Conservation (phyloP, 2,329 filamentous ascomycete species). For the Neofusicoccum ribis region DNA sequence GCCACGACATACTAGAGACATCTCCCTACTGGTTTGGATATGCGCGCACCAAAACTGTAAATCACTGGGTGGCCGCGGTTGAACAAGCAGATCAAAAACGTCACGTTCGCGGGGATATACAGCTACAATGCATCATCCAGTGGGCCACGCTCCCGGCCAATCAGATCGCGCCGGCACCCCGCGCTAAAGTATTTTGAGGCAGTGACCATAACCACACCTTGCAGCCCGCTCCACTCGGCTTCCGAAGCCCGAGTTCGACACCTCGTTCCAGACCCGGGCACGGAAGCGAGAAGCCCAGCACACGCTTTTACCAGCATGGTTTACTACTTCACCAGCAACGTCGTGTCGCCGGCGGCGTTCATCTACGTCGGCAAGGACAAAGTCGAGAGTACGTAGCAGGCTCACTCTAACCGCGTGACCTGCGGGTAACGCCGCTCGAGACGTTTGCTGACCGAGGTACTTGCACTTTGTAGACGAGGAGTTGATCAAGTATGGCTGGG, state of each 20-base stretch:
- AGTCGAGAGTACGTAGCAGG: slow-evolving; percentile 75
- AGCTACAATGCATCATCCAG: not conserved
- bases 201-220: slow-evolving; percentile 11
- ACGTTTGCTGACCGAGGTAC: not conserved
- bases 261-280: not conserved
- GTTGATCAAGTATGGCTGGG: slow-evolving; percentile 89
- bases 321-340: slow-evolving; percentile 89
- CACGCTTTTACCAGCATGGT: slow-evolving; percentile 63
- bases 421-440: not conserved
- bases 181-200: slow-evolving; percentile 10
- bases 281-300: not conserved
- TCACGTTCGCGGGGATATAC: not conserved
- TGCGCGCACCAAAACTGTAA: no score
- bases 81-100: not conserved
- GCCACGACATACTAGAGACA: not conserved
- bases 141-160: not conserved
- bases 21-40: not conserved
- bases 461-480: slow-evolving; percentile 73
- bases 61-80: no score
- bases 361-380: slow-evolving; percentile 99
- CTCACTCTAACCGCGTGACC: not conserved
- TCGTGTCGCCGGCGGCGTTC: slow-evolving; percentile 77
- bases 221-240: not conserved
- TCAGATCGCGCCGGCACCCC: slow-evolving; percentile 7
- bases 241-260: not conserved